Base-by-base conservation (phyloP, 495 filamentous ascomycete genomes). In the Neurospora cerealis region DNA sequence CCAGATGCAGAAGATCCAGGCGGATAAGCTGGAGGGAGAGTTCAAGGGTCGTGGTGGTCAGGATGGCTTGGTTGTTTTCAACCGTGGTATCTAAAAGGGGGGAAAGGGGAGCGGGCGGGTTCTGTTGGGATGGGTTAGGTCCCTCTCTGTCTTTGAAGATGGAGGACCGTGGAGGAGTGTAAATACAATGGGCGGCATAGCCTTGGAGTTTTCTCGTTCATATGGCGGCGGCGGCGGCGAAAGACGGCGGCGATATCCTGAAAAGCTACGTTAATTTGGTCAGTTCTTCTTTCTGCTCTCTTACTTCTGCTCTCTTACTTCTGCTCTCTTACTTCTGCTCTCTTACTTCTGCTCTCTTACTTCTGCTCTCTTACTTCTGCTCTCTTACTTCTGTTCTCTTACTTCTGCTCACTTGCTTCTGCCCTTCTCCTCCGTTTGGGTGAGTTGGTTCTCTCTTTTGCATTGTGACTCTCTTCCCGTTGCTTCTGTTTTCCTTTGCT, bases 51-150 rank as follows among this genome's bases (percentile, higher is more conserved):
- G 86, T 69, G 93, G 92, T n/a, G 94, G 93, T 0, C 83, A 89
- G 69, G 86, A 85, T 24, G 93, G 91, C 0, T 84, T 91, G 87
- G 92, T 98, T 10, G 93, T 93, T 78, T 98, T 98, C 79, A 97
- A 98, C 79, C 87, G 95, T 73, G 95, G 95, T 2, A 96, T 97
- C 77, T 96, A 85, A 80, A 69, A 13, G 19, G 17, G 19, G 21
- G 4, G 60, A 40, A 15, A 72, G 34, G 6, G n/a, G 21, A 36
- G 21, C 9, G 32, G 34, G 19, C 37, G 37, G 41, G 60, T 70
- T 48, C 41, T 37, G 17, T n/a, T 48, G 40, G 72, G 74, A 70
- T 41, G 70, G 46, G 40, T 70, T 39, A 48, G 13, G 41, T 70
- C 19, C 21, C 8, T 36, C 8, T 36, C 54, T 66, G 54, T 36